Conservation (phyloP, 208 protist genomes). For the Histomonas meleagridis region DNA sequence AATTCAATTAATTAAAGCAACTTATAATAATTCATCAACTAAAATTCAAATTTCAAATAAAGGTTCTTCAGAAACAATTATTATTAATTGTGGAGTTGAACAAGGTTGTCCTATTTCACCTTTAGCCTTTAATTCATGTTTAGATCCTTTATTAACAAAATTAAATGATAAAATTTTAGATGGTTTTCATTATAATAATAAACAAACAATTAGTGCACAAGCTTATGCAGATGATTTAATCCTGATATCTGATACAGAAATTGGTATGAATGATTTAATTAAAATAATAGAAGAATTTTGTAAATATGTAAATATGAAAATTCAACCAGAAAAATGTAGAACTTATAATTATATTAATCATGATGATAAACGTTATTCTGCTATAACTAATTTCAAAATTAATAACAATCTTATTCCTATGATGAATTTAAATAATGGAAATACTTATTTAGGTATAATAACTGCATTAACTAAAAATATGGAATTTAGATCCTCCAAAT, state of each 20-base stretch:
- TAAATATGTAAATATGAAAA: neutral
- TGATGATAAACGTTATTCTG: neutral
- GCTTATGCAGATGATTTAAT: neutral
- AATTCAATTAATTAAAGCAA: too few species aligned
- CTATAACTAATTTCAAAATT: neutral
- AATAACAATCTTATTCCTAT: neutral
- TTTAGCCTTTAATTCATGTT: neutral
- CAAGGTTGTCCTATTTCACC: neutral
- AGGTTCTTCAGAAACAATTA: too few species aligned
- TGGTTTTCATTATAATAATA: neutral
- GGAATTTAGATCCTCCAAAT: neutral
- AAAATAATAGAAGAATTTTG: neutral
- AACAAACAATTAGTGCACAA: neutral
- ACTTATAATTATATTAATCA: neutral
- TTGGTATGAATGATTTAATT: neutral
- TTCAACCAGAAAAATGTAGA: neutral
- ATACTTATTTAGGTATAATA: neutral
- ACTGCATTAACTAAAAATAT: neutral
- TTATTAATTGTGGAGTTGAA: neutral
- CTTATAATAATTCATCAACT: too few species aligned
- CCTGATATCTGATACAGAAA: neutral
- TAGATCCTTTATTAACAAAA: neutral
- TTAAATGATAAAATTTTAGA: neutral
- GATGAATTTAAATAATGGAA: neutral
- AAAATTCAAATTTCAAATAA: too few species aligned